Evolutionary conservation across 176 grass and related monocot genomes (phyloP).

Genomic region (Tuctoria greenei): DNA sequence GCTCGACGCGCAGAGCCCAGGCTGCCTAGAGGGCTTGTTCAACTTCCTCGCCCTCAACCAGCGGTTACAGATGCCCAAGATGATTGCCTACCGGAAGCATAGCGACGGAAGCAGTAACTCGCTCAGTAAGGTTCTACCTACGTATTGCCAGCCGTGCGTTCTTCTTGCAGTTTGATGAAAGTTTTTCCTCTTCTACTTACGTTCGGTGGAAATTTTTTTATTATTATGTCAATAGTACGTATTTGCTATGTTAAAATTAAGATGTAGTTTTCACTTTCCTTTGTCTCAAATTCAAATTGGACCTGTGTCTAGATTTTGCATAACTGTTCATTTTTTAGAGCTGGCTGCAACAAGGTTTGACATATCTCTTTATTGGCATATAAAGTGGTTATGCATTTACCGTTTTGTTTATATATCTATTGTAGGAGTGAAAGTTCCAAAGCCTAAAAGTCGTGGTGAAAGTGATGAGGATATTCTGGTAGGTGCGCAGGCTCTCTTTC

Average conservation of each 20-base stretch:
- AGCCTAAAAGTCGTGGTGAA: slow-evolving; percentile 30
- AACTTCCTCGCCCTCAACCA: slow-evolving; percentile 64
- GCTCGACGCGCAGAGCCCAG: slow-evolving; percentile 30
- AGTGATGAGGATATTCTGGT: slow-evolving; percentile 38
- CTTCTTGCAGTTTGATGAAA: slow-evolving; percentile 1
- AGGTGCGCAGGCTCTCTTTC: slow-evolving; percentile 26
- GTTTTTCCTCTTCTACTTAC: not conserved
- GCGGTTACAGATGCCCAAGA: slow-evolving; percentile 46
- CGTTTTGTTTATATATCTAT: not conserved
- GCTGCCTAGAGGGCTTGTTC: slow-evolving; percentile 63
- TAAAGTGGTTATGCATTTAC: slow-evolving; percentile 8
- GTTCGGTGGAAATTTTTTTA: not conserved
- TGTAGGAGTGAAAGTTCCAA: slow-evolving; percentile 55
- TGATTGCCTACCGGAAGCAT: slow-evolving; percentile 43
- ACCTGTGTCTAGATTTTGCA: not conserved
- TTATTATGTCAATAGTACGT: not conserved
- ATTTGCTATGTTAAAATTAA: not conserved
- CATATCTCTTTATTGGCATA: not conserved
- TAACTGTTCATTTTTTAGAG: not conserved
- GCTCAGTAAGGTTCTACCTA: slow-evolving; percentile 50
- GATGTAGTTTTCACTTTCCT: not conserved
- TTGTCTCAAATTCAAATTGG: not conserved
- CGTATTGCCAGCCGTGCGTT: not conserved
- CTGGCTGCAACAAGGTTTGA: slow-evolving; percentile 10
- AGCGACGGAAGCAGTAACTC: slow-evolving; percentile 33